Conservation (phyloP, 306 rosid species). For the Pterocarpus macrocarpus region DNA sequence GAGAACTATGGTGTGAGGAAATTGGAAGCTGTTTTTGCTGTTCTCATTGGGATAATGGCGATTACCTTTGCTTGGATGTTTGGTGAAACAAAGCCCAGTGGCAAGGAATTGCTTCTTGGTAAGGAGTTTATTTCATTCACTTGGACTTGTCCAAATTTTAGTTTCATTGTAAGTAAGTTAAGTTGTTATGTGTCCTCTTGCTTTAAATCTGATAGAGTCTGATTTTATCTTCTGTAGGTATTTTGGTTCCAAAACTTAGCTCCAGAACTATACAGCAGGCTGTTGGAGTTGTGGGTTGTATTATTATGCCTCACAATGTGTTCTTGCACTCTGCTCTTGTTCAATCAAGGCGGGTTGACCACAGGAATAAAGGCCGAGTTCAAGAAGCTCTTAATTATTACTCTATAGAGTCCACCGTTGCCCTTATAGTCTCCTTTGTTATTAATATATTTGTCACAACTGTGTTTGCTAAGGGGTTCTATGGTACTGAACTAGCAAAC, state of each 20-base stretch:
- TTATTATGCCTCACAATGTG: conserved; percentile 97
- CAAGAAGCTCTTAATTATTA: conserved; percentile 92
- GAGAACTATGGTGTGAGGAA: conserved; percentile 97
- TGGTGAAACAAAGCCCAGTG: conserved; percentile 88
- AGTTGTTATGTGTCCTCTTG: conserved; percentile 16
- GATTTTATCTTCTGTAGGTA: conserved; percentile 57
- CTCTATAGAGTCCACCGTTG: conserved; percentile 82
- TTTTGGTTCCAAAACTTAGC: conserved; percentile 87
- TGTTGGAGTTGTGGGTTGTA: conserved; percentile 96
- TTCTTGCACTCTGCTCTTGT: conserved; percentile 99
- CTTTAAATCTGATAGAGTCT: conserved; percentile 42
- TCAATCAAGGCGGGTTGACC: conserved; percentile 85
- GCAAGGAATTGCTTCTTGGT: conserved; percentile 85
- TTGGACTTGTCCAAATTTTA: conserved; percentile 9
- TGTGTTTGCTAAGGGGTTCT: conserved; percentile 94
- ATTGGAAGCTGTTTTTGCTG: conserved; percentile 85
- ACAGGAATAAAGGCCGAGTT: conserved; percentile 71
- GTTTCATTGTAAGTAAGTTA: neutral
- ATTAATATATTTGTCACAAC: conserved; percentile 90
- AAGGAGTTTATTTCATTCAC: conserved; percentile 31
- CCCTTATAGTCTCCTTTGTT: conserved; percentile 75
- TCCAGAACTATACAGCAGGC: conserved; percentile 90
- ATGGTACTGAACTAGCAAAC: conserved; percentile 70
- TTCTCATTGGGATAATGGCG: conserved; percentile 90
- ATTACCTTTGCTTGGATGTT: conserved; percentile 94